Percentiles rank a stretch among this genome's conserved stretches.
phyloP scores from a whole-genome alignment of 2,329 filamentous ascomycete genomes.

The Neopestalotiopsis sp. region DNA sequence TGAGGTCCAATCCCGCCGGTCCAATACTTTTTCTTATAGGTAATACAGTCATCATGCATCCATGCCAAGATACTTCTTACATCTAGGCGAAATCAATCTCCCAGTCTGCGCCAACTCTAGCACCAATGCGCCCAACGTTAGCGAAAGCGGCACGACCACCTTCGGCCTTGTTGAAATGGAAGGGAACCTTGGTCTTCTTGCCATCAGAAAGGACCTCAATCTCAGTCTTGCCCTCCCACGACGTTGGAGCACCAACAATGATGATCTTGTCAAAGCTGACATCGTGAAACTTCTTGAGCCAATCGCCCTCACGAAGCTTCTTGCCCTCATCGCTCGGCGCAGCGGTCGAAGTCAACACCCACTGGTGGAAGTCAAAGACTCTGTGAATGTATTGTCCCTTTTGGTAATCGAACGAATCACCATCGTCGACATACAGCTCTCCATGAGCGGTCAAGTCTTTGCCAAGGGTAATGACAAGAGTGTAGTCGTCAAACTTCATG shows the following conservation, averaged over 20 bases:
- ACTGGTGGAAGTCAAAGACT: conserved; percentile 69
- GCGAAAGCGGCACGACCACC: conserved; percentile 56
- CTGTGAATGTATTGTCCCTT: conserved; percentile 88
- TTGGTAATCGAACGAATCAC: conserved; percentile 88
- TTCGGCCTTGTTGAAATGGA: conserved; percentile 61
- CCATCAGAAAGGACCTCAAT: conserved; percentile 62
- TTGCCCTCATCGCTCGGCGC: conserved; percentile 59
- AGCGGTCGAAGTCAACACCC: conserved; percentile 72
- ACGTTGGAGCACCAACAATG: conserved; percentile 76
- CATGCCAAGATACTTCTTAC: not conserved
- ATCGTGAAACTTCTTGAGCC: conserved; percentile 77
- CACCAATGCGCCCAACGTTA: conserved; percentile 56
- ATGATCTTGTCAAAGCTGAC: conserved; percentile 86
- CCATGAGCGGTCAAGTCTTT: conserved; percentile 74
- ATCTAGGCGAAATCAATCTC: conserved; percentile 42
- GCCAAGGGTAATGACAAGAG: conserved; percentile 77
- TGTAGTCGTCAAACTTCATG: conserved; percentile 96
- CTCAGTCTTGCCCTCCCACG: conserved; percentile 69
- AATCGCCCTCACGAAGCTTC: conserved; percentile 70
- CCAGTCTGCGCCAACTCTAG: conserved; percentile 60
- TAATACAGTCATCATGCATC: not conserved
- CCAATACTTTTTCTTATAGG: not conserved
- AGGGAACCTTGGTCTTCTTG: conserved; percentile 59
- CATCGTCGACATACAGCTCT: conserved; percentile 89
- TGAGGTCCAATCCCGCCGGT: not conserved